Base-by-base conservation (phyloP, 1,139 yeast species). In the Blastobotrys ciferrii region DNA sequence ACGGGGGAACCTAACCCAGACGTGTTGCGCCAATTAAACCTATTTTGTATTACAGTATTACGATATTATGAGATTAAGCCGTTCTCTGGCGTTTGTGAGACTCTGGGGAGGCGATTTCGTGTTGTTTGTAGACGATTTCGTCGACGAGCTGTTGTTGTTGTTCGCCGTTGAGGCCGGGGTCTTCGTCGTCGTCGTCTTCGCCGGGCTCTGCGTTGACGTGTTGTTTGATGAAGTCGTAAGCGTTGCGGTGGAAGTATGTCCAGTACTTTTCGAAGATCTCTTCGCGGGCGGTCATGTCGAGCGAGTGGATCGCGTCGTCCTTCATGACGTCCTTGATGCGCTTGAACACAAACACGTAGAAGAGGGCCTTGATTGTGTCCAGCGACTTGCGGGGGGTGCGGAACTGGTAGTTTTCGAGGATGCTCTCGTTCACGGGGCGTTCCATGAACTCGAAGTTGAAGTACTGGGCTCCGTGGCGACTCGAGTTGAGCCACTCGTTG, bases 361-460 rank as follows among this genome's bases (percentile, higher is more conserved):
- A 14, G 4, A 33, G 17, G 4, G 12, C 20, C 19, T 33, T 33
- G 19, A 33, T 13, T n/a, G 38, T 33, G 20, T 11, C 7, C 12
- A 33, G 15, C 20, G 38, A n/a, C 19, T 17, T 33, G 38, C 12
- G 6, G 4, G 38, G 38, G 12, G 18, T 11, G 11, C 15, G 12
- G 19, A 33, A 33, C 11, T 13, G 17, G 15, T 33, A 33, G 38
- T 13, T 17, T 4, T 33, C 17, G 12, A 33, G 15, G 3, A 33
- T 13, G 18, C 18, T n/a, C 9, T 33, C 38, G 12, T 13, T 33
- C 6, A 33, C 18, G 5, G 38, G 38, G 12, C 17, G 13, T 15
- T 33, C 38, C 38, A 33, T 33, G 12, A 33, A 9, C 17, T 33
- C 38, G 15, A 33, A 33, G 20, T 33, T 33, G 12, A 33, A 33